A percentile compares a stretch with the other conserved stretches of the same genome.
phyloP scores from a whole-genome alignment of 2,329 filamentous ascomycete genomes.

The Paracorniculantispora psalliotae region DNA sequence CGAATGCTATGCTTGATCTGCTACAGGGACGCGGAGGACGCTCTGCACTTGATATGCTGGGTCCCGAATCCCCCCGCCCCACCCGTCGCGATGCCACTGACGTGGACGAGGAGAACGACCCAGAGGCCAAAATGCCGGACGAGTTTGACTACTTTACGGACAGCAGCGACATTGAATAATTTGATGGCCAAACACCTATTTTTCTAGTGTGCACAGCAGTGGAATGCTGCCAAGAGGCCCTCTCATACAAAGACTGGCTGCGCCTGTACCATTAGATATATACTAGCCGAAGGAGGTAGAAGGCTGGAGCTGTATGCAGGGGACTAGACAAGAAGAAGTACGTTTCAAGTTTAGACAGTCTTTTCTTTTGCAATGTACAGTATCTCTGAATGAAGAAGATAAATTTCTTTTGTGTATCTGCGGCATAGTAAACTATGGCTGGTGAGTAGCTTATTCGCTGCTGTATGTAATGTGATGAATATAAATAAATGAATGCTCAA shows the following conservation, averaged over 20 bases:
- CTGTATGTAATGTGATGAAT: neutral
- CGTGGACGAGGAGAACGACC: slow-evolving; percentile 70
- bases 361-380: slow-evolving; percentile 9
- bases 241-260: neutral
- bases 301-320: neutral
- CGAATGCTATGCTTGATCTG: slow-evolving; percentile 36
- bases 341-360: slow-evolving; percentile 5
- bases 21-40: slow-evolving; percentile 35
- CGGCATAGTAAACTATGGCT: neutral
- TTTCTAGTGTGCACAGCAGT: neutral
- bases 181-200: neutral
- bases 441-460: neutral
- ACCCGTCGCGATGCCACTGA: slow-evolving; percentile 56
- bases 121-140: slow-evolving; percentile 64
- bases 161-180: slow-evolving; percentile 44
- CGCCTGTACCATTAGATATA: slow-evolving; percentile 17
- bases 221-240: neutral
- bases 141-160: slow-evolving; percentile 80
- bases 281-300: neutral
- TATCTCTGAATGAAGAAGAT: neutral
- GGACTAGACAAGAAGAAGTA: neutral
- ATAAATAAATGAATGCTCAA: neutral
- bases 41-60: slow-evolving; percentile 26
- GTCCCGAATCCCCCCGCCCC: slow-evolving; percentile 25
- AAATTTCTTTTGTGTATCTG: neutral